Evolutionary conservation across 2,329 filamentous ascomycete genomes (phyloP), one percentile per base, ranked within the genome.

Genomic region (Zasmidium citrigriseum): DNA sequence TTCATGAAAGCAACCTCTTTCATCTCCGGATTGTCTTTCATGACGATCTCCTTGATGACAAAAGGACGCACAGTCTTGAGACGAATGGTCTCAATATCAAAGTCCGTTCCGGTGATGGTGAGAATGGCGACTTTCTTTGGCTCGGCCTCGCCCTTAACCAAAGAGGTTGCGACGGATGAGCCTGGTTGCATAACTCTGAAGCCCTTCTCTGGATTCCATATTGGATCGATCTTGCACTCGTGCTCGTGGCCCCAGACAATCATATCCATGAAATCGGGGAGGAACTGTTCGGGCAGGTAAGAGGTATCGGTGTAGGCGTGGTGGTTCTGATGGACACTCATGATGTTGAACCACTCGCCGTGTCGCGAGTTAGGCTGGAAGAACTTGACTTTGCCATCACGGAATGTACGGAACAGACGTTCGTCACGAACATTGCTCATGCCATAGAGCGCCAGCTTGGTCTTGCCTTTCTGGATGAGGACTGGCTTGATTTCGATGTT

Each of bases 191-290:
- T 97, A 63, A 99, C 93, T 66, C 95, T 87, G 67, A 99, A 99
- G 0, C 89, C 89, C 49, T 89, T 96, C 69, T 96, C 91, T 0
- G 89, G 85, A 67, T 98, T 99, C 48, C 86, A 81, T 1, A 80
- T 79, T 0, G 95, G 95, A 46, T 96, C 87, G 63, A 99, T 96
- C 7, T 93, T 74, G 70, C 95, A 99, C 73, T 99, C 93, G 71
- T 99, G 95, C 75, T 99, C 95, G 69, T 99, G 95, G 2, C 95
- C 95, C 95, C 95, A 99, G 52, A 99, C 84, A 0, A 99, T 86
- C 3, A 99, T 81, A 70, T 99, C 89, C 63, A 99, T 79, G 78
- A 96, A 98, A 18, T 91, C 87, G 0, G 95, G 96, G 0, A 99
- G 80, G 68, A 97, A 95, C 67, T 89, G 91, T 70, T 99, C 96